Conservation (phyloP, 257 asterid genomes). For the Solanum appendiculatum region DNA sequence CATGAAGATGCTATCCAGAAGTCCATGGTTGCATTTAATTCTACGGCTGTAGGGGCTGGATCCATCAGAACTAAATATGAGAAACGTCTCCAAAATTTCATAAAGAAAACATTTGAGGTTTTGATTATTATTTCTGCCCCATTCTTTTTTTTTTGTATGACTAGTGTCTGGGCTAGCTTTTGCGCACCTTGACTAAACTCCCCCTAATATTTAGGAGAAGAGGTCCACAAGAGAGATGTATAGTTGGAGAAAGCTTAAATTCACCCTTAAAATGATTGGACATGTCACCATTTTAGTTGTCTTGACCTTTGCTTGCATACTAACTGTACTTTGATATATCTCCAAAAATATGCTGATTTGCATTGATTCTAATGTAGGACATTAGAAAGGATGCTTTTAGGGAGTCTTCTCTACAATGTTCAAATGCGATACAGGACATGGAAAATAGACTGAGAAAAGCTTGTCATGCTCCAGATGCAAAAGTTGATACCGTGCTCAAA, state of each 20-base stretch:
- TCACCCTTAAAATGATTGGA: neutral
- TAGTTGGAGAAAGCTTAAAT: neutral
- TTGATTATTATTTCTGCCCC: neutral
- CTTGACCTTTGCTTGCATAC: neutral
- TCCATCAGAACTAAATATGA: constrained; percentile 73
- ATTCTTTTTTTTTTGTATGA: neutral
- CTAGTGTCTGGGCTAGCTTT: neutral
- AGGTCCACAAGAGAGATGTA: neutral
- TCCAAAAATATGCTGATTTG: constrained; percentile 10
- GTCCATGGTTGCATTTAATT: constrained; percentile 64
- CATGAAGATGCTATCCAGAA: constrained; percentile 86
- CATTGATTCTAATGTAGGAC: constrained; percentile 47
- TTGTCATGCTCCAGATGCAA: constrained; percentile 76
- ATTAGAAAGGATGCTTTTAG: constrained; percentile 79
- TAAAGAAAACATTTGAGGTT: constrained; percentile 94
- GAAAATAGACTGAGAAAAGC: constrained; percentile 80
- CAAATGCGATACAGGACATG: constrained; percentile 74
- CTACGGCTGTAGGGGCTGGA: constrained; percentile 90
- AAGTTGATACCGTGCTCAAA: constrained; percentile 65
- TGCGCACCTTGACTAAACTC: neutral
- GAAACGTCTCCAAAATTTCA: constrained; percentile 64
- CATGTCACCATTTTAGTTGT: neutral
- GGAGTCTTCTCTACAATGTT: constrained; percentile 76
- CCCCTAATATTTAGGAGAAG: neutral
- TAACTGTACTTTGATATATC: neutral